phyloP scores from a whole-genome alignment of 1,139 yeast species.

The Blastobotrys niveus region DNA sequence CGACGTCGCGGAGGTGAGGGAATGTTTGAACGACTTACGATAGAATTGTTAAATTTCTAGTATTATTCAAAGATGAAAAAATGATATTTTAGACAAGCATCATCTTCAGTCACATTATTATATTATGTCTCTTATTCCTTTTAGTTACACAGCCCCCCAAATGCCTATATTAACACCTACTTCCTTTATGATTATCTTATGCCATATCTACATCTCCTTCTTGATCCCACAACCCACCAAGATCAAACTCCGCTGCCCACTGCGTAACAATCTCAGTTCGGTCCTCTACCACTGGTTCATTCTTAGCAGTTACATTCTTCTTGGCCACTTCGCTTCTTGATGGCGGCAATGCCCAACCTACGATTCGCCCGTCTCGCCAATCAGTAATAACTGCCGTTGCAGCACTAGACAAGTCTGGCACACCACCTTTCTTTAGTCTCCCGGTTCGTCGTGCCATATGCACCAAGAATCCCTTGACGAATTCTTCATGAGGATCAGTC shows the following conservation, averaged over 20 bases:
- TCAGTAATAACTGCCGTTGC: constrained; percentile 80
- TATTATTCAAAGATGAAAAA: too few species aligned
- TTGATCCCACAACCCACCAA: constrained; percentile 58
- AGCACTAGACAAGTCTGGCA: constrained; percentile 83
- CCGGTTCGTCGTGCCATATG: constrained; percentile 93
- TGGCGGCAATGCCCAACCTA: constrained; percentile 87
- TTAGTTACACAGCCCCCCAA: too few species aligned
- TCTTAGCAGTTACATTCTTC: constrained; percentile 29
- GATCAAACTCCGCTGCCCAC: constrained; percentile 93
- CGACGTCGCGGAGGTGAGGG: too few species aligned
- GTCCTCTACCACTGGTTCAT: constrained; percentile 36
- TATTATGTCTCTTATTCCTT: too few species aligned
- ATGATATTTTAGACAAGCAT: too few species aligned
- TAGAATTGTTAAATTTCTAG: too few species aligned
- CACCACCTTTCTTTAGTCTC: constrained; percentile 85
- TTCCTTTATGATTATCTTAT: background rate
- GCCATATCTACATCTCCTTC: constrained; percentile 18
- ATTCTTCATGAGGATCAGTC: constrained; percentile 34
- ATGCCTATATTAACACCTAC: background rate
- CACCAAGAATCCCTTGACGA: constrained; percentile 70
- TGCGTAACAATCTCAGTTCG: constrained; percentile 77
- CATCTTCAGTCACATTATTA: too few species aligned
- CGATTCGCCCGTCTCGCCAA: constrained; percentile 94
- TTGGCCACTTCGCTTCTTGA: constrained; percentile 30
- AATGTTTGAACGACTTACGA: too few species aligned